Evolutionary conservation across 495 filamentous ascomycete species (phyloP), one percentile per base, ranked within the genome.

Genomic region (Penicillium goetzii): DNA sequence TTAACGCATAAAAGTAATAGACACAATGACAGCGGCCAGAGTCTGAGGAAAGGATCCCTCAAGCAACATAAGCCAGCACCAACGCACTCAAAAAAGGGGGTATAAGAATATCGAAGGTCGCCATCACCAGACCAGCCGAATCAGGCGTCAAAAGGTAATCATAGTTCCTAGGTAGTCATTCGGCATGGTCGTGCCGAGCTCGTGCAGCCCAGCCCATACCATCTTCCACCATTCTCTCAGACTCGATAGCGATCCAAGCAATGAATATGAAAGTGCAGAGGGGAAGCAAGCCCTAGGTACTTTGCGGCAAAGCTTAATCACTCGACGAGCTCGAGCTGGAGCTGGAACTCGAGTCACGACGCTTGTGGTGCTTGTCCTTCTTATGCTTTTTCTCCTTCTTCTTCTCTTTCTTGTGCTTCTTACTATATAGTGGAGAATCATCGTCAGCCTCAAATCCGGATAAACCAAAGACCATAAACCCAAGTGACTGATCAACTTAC

Each of bases 341-440:
- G 34, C 72, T 75, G n/a, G 69, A 72, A 26, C 65, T 58, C 21
- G 69, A 72, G 26, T 65, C 57, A 17, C 60, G 51, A 34, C 69
- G 67, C 59, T 72, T 73, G 62, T 72, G 67, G 30, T 69, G 66
- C 60, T 73, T 69, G 12, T 72, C 38, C 53, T 75, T 67, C 55
- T 71, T 67, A 9, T 69, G 54, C 41, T 72, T 68, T 61, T 78
- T 70, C n/a, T 21, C n/a, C n/a, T 45, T 45, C 41, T 45, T 45
- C 41, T 45, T 45, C 17, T 74, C 58, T 52, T 78, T 76, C 62
- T 72, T 73, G 32, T 75, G 33, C 23, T 72, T 70, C 58, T 75
- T 69, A 1, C 60, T 65, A 33, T 57, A 54, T 65, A 70, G 21
- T 41, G 21, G 52, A 47, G 52, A 17, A 9, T 40, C 30, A 53